Conservation (phyloP, 2,329 filamentous ascomycete genomes). For the Phyllosticta capitalensis region DNA sequence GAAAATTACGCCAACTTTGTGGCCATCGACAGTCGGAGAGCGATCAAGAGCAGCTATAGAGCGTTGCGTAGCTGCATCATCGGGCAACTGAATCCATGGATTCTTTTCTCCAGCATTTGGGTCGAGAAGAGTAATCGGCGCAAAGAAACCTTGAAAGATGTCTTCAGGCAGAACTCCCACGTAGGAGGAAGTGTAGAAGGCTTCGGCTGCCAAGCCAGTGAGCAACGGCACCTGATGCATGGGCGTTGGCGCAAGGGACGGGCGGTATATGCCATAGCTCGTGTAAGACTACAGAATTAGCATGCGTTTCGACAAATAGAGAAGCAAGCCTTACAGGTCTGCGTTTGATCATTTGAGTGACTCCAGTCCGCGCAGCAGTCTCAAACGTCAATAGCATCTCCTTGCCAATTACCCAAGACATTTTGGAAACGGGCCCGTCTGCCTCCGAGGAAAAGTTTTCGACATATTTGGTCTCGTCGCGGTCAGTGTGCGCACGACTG, state of each 20-base stretch:
- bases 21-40: constrained; percentile 82
- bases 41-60: constrained; percentile 76
- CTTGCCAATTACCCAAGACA: constrained; percentile 63
- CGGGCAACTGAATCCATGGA: constrained; percentile 67
- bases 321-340: constrained; percentile 46
- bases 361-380: constrained; percentile 56
- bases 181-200: constrained; percentile 40
- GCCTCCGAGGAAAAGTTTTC: constrained; percentile 54
- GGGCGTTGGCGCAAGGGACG: constrained; percentile 28
- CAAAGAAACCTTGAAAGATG: constrained; percentile 59
- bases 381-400: constrained; percentile 47
- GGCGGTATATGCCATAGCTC: constrained; percentile 30
- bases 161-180: constrained; percentile 64
- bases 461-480: constrained; percentile 64
- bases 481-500: constrained; percentile 73
- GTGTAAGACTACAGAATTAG: constrained; percentile 27
- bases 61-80: constrained; percentile 59
- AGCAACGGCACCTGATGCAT: constrained; percentile 33
- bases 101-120: constrained; percentile 15
- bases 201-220: constrained; percentile 29
- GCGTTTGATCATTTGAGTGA: constrained; percentile 61
- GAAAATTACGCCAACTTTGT: constrained; percentile 93
- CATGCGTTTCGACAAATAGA: constrained; percentile 34
- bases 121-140: constrained; percentile 35
- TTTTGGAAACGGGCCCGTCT: constrained; percentile 58